phyloP scores from a whole-genome alignment of 2,329 filamentous ascomycete genomes.

The Dactylellina drechsleri region DNA sequence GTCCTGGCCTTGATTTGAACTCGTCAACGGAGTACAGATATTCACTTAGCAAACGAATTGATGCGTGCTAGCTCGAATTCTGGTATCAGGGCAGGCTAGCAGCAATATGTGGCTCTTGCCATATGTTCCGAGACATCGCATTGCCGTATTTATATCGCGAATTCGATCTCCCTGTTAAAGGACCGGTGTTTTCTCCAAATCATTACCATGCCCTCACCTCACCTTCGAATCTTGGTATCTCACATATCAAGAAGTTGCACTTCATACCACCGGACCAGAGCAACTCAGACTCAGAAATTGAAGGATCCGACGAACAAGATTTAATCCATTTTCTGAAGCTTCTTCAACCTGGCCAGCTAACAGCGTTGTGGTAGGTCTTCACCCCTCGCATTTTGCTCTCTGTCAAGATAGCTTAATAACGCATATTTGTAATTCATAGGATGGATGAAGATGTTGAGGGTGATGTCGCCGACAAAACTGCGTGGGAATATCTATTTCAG shows the following conservation, averaged over 20 bases:
- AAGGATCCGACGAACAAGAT: background rate
- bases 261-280: background rate
- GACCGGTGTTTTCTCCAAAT: background rate
- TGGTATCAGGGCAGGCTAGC: background rate
- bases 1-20: background rate
- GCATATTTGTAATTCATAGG: too few relatives aligned
- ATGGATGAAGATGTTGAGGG: too few relatives aligned
- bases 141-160: background rate
- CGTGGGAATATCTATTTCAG: background rate
- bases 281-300: background rate
- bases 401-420: background rate
- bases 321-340: background rate
- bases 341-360: background rate
- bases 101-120: background rate
- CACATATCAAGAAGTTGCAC: slow-evolving; percentile 7
- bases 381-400: background rate
- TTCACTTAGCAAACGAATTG: too few relatives aligned
- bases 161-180: background rate
- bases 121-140: background rate
- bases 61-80: background rate
- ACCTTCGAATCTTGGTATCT: background rate
- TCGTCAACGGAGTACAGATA: too few relatives aligned
- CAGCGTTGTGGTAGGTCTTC: background rate
- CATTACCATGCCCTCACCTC: slow-evolving; percentile 2
- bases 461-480: too few relatives aligned